Conservation (phyloP, 192 early-diverging fungal genomes). For the Coemansia sp. region DNA sequence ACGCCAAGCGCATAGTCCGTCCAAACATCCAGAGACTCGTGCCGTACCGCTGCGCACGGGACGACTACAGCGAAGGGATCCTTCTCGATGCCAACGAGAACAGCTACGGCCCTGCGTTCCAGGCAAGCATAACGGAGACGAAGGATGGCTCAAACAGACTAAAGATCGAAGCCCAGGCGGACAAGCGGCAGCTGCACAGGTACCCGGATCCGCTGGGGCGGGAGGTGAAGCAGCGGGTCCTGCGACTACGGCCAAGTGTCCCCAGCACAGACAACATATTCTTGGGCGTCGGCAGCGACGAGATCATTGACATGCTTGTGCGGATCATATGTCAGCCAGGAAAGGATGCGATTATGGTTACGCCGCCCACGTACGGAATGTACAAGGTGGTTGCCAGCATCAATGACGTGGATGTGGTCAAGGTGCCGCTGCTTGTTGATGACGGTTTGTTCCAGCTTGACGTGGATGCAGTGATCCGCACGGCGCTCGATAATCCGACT, state of each 20-base stretch:
- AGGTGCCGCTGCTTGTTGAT: slow-evolving; percentile 79
- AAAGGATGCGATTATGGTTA: slow-evolving; percentile 89
- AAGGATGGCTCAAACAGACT: slow-evolving; percentile 21
- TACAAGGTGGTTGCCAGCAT: slow-evolving; percentile 90
- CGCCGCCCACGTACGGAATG: slow-evolving; percentile 99
- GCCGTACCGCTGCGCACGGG: slow-evolving; percentile 98
- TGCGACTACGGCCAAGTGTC: slow-evolving; percentile 67
- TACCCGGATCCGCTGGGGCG: slow-evolving; percentile 95
- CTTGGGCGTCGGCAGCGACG: slow-evolving; percentile 96
- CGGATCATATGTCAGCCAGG: slow-evolving; percentile 88
- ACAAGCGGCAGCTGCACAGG: slow-evolving; percentile 70
- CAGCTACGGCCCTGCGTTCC: slow-evolving; percentile 72
- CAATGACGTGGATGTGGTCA: slow-evolving; percentile 91
- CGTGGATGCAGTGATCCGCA: slow-evolving; percentile 45
- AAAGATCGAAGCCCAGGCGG: slow-evolving; percentile 11
- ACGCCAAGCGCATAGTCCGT: slow-evolving; percentile 65
- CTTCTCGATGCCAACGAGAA: slow-evolving; percentile 99
- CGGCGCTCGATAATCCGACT: slow-evolving; percentile 65
- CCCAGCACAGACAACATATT: slow-evolving; percentile 75
- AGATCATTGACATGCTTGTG: slow-evolving; percentile 89
- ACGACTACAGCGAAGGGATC: slow-evolving; percentile 92
- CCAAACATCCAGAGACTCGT: slow-evolving; percentile 79
- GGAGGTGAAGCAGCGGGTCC: slow-evolving; percentile 77
- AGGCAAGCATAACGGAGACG: slow-evolving; percentile 35
- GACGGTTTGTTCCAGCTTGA: slow-evolving; percentile 57